A percentile compares a stretch with the other conserved stretches of the same genome.
phyloP scores from a whole-genome alignment of 192 early-diverging fungal genomes.

The Gryganskiella cystojenkinii region DNA sequence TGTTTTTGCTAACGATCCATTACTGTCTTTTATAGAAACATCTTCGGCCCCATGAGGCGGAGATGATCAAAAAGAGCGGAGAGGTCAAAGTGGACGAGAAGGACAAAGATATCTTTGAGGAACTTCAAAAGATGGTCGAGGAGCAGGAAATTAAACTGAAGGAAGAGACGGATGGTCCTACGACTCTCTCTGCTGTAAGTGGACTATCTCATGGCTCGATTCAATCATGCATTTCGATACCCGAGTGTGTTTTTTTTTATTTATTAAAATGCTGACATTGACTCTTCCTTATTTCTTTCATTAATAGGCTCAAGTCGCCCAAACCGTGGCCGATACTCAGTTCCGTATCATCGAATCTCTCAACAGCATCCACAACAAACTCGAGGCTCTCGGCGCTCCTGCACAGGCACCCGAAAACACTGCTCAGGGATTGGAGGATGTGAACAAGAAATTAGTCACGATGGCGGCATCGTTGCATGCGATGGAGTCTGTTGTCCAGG shows the following conservation, averaged over 20 bases:
- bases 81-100: conserved; percentile 27
- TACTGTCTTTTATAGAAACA: conserved; percentile 9
- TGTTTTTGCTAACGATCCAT: background rate
- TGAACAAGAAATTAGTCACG: conserved; percentile 25
- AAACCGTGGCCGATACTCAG: conserved; percentile 25
- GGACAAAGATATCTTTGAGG: conserved; percentile 31
- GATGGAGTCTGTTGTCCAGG: conserved; percentile 51
- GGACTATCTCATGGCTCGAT: too few species aligned
- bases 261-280: background rate
- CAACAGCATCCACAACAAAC: conserved; percentile 48
- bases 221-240: too few species aligned
- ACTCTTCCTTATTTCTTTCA: background rate
- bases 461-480: conserved; percentile 43
- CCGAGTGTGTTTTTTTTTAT: background rate
- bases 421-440: conserved; percentile 17
- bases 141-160: conserved; percentile 26
- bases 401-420: conserved; percentile 34
- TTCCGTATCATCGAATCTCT: conserved; percentile 48
- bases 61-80: conserved; percentile 34
- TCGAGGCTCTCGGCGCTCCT: conserved; percentile 32
- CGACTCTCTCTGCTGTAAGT: conserved; percentile 35
- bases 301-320: conserved; percentile 21
- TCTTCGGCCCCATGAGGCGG: conserved; percentile 37
- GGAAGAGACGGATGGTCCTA: conserved; percentile 25
- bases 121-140: conserved; percentile 48